These are phyloP conservation scores for Spathaspora sp. DNA, from an alignment of 805 yeast species.

Conservation along the genomic window DNA sequence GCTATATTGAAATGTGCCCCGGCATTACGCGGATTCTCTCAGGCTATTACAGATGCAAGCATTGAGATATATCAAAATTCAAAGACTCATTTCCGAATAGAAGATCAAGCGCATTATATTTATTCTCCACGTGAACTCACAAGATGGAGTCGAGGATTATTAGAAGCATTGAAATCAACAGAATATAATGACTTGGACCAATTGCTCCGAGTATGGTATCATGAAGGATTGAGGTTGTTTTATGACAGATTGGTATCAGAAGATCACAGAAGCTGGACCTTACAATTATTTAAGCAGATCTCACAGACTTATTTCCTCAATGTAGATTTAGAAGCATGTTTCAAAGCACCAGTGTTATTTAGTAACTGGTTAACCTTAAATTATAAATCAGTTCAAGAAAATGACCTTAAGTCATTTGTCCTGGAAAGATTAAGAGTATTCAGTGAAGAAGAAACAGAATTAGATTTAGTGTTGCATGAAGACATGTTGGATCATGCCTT, in stretches of 20 bases:
- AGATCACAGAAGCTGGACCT: conserved; percentile 50
- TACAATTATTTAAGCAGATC: conserved; percentile 24
- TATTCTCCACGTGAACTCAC: conserved; percentile 91
- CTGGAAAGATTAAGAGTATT: conserved; percentile 63
- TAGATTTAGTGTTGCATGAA: conserved; percentile 58
- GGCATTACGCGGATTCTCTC: conserved; percentile 49
- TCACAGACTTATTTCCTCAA: conserved; percentile 45
- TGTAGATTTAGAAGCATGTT: conserved; percentile 27
- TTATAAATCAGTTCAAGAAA: conserved; percentile 53
- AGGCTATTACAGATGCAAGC: conserved; percentile 60
- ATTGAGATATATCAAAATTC: conserved; percentile 54
- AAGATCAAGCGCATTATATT: conserved; percentile 55
- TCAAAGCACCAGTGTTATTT: conserved; percentile 55
- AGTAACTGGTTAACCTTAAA: conserved; percentile 71
- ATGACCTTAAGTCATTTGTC: conserved; percentile 51
- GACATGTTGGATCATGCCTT: conserved; percentile 72
- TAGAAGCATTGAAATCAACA: conserved; percentile 42
- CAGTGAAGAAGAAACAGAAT: conserved; percentile 73
- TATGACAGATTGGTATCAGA: conserved; percentile 60
- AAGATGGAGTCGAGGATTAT: conserved; percentile 78
- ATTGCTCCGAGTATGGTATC: conserved; percentile 67
- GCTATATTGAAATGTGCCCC: conserved; percentile 64
- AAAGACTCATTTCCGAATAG: conserved; percentile 33
- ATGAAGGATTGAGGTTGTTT: conserved; percentile 77
- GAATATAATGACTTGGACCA: conserved; percentile 36